phyloP scores from a whole-genome alignment of 805 yeast species.

The Starmerella roubikii region DNA sequence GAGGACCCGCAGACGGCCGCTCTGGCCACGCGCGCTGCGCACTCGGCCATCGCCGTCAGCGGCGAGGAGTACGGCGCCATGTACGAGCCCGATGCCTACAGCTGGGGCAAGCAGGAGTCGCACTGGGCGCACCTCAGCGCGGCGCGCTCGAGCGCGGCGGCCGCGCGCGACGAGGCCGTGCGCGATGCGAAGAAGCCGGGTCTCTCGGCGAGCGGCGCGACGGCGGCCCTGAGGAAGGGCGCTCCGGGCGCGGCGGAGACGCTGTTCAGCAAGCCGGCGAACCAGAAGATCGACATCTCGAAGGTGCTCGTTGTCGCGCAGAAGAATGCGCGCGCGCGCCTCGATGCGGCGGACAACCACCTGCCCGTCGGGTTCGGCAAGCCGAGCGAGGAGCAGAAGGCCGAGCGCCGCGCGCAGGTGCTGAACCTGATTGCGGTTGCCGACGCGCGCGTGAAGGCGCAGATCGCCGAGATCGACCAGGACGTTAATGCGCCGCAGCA shows the following conservation, averaged over 20 bases:
- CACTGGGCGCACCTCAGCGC: constrained; percentile 18
- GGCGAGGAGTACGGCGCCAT: constrained; percentile 26
- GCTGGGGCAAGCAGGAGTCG: constrained; percentile 19
- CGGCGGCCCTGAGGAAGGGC: not conserved
- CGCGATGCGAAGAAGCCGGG: not conserved
- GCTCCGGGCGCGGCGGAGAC: not conserved
- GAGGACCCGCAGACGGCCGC: constrained; percentile 8
- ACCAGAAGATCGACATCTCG: constrained; percentile 16
- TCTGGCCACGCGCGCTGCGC: constrained; percentile 25
- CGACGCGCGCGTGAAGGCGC: constrained; percentile 22
- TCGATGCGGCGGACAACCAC: constrained; percentile 16
- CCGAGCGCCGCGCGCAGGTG: constrained; percentile 21
- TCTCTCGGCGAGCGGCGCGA: not conserved
- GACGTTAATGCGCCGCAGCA: constrained; percentile 30
- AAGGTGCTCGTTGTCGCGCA: constrained; percentile 25
- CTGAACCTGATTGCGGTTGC: constrained; percentile 20
- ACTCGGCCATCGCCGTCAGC: constrained; percentile 22
- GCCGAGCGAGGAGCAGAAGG: constrained; percentile 18
- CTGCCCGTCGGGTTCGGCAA: constrained; percentile 17
- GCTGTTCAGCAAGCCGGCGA: constrained; percentile 8
- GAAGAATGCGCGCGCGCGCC: constrained; percentile 21
- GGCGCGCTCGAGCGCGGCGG: constrained; percentile 6
- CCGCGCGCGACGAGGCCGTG: constrained; percentile 10
- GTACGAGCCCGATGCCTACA: constrained; percentile 27
- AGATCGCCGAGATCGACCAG: constrained; percentile 31